Evolutionary conservation across 2,329 filamentous ascomycete species (phyloP).

Genomic region (Fusarium buxicola): DNA sequence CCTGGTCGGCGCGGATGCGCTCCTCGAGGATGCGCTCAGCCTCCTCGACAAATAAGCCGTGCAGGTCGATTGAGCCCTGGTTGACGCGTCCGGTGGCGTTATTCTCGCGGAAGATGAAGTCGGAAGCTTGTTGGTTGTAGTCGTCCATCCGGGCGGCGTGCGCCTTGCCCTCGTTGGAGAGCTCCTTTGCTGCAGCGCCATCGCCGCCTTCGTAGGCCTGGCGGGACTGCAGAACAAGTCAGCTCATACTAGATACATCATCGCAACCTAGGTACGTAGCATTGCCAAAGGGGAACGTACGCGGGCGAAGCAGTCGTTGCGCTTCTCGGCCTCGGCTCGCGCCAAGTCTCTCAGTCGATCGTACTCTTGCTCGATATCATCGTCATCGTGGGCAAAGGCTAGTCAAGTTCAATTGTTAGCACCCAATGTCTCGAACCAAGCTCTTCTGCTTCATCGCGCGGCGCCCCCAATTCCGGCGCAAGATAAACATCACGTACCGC

Average conservation of each 20-base stretch:
- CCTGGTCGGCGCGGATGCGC: conserved; percentile 81
- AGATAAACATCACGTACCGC: conserved; percentile 52
- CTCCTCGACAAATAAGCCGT: conserved; percentile 95
- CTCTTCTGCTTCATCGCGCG: neutral
- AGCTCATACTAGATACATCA: conserved; percentile 8
- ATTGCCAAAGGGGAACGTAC: conserved; percentile 56
- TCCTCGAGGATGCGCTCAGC: conserved; percentile 90
- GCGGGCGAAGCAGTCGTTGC: conserved; percentile 79
- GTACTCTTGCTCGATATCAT: conserved; percentile 84
- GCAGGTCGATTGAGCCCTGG: conserved; percentile 89
- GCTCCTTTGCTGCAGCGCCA: conserved; percentile 82
- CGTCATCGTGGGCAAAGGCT: conserved; percentile 82
- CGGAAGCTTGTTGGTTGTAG: conserved; percentile 90
- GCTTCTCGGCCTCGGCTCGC: conserved; percentile 82
- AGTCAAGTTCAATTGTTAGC: conserved; percentile 32
- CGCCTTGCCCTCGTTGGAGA: conserved; percentile 85
- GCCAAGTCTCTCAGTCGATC: conserved; percentile 89
- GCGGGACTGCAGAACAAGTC: conserved; percentile 64
- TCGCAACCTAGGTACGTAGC: neutral
- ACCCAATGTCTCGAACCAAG: conserved; percentile 9
- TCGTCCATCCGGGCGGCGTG: conserved; percentile 87
- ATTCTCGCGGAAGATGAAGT: conserved; percentile 96
- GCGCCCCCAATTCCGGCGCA: conserved; percentile 28
- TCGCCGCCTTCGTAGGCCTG: conserved; percentile 87
- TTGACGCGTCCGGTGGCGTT: conserved; percentile 81